phyloP scores from a whole-genome alignment of 345 rosid species.

The Euphorbia lathyris region DNA sequence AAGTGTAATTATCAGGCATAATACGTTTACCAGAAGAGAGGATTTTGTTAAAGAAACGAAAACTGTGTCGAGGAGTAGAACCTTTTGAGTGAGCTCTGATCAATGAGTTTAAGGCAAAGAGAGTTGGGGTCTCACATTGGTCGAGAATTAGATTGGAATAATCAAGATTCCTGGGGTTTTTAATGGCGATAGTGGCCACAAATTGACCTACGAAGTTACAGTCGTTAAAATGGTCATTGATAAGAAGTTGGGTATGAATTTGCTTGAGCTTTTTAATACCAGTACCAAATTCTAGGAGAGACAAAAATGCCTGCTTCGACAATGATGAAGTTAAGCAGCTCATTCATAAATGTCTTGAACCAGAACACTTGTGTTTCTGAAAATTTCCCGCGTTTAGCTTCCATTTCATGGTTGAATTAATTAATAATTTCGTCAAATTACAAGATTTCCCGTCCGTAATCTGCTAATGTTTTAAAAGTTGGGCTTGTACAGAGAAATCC shows the following conservation, averaged over 20 bases:
- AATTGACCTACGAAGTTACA: conserved; percentile 48
- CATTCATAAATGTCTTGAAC: neutral
- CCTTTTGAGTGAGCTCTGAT: conserved; percentile 56
- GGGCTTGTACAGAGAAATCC: neutral
- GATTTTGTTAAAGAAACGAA: conserved; percentile 39
- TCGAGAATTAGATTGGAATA: conserved; percentile 47
- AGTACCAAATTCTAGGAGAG: conserved; percentile 24
- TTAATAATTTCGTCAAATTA: neutral
- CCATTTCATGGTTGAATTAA: too few species aligned
- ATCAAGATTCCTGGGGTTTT: conserved; percentile 38
- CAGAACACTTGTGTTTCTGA: neutral
- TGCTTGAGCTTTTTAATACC: conserved; percentile 39
- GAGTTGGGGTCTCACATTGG: conserved; percentile 40
- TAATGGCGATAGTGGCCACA: conserved; percentile 47
- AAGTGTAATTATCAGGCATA: conserved; percentile 58
- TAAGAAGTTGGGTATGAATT: conserved; percentile 53
- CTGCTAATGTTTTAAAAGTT: neutral
- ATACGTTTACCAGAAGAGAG: conserved; percentile 22
- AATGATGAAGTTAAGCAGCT: conserved; percentile 9
- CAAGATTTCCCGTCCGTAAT: neutral
- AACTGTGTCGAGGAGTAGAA: conserved; percentile 40
- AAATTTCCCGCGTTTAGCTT: conserved; percentile 12
- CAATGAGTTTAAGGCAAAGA: conserved; percentile 55
- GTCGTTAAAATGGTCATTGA: conserved; percentile 38
- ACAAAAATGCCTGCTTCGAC: conserved; percentile 27